Percentiles rank a stretch among this genome's conserved stretches.
Conservation (phyloP, 257 asterid species). For the Rubia yunnanensis region DNA sequence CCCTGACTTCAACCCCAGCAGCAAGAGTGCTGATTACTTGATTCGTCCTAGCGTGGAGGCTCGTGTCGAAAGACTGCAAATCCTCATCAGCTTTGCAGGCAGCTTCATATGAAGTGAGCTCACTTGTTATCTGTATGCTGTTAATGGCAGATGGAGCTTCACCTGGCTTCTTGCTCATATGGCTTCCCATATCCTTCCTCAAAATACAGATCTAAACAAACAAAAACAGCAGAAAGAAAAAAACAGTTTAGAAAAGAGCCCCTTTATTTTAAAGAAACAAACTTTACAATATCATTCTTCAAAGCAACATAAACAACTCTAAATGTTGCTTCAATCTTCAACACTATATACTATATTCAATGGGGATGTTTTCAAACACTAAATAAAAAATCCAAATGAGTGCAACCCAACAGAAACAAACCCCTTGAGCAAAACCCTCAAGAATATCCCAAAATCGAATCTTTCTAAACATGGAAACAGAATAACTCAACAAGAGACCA, state of each 20-base stretch:
- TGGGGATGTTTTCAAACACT: background rate
- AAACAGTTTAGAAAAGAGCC: background rate
- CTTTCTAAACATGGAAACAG: background rate
- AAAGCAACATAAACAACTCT: background rate
- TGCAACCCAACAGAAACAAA: background rate
- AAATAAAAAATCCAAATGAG: background rate
- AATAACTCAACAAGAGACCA: background rate
- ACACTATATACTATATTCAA: background rate
- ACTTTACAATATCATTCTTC: background rate
- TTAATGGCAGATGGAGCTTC: slow-evolving; percentile 49
- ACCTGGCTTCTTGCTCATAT: slow-evolving; percentile 68
- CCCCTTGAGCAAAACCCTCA: background rate
- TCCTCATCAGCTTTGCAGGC: slow-evolving; percentile 69
- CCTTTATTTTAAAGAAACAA: background rate
- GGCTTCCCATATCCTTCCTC: slow-evolving; percentile 59
- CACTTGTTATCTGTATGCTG: slow-evolving; percentile 42
- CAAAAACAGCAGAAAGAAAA: background rate
- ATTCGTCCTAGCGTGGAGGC: slow-evolving; percentile 57
- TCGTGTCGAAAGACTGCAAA: slow-evolving; percentile 55
- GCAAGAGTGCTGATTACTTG: slow-evolving; percentile 62
- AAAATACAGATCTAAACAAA: slow-evolving; percentile 13
- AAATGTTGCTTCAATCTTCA: slow-evolving; percentile 3
- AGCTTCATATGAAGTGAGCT: slow-evolving; percentile 61
- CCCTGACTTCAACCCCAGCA: slow-evolving; percentile 77
- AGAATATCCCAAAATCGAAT: background rate